Evolutionary conservation across 2,329 filamentous ascomycete species (phyloP).

Genomic region (Polytolypa hystricis): DNA sequence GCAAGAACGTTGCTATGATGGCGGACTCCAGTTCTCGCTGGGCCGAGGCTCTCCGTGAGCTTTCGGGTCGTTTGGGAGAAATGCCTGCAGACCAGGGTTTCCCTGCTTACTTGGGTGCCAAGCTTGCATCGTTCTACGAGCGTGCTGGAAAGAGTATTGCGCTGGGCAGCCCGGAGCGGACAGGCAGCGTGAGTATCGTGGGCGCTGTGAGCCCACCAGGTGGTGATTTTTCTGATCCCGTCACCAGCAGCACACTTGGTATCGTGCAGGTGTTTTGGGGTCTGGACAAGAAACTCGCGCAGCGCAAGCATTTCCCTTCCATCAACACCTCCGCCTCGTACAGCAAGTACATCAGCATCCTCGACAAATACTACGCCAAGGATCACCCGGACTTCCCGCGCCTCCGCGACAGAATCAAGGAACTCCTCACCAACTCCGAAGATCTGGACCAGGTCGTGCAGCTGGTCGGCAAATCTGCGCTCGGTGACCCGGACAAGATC

Average conservation of each 20-base stretch:
- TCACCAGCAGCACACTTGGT: constrained; percentile 83
- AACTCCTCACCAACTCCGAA: constrained; percentile 87
- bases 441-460: constrained; percentile 98
- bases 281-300: constrained; percentile 97
- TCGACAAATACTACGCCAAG: constrained; percentile 93
- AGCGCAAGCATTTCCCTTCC: constrained; percentile 97
- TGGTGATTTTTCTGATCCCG: constrained; percentile 98
- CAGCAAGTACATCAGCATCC: constrained; percentile 82
- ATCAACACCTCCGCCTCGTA: constrained; percentile 94
- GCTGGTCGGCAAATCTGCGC: constrained; percentile 90
- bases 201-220: constrained; percentile 94
- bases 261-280: constrained; percentile 99
- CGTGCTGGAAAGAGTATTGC: constrained; percentile 80
- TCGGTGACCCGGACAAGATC: constrained; percentile 97
- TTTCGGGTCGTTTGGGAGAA: constrained; percentile 96
- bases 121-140: constrained; percentile 98
- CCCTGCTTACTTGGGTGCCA: constrained; percentile 91
- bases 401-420: constrained; percentile 83
- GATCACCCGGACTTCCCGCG: constrained; percentile 88
- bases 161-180: constrained; percentile 77
- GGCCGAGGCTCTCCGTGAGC: constrained; percentile 96
- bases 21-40: constrained; percentile 95
- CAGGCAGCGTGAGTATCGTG: constrained; percentile 93
- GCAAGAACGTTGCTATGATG: constrained; percentile 99
- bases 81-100: constrained; percentile 99